phyloP scores from a whole-genome alignment of 805 yeast species.

The Kockiozyma suomiensis region DNA sequence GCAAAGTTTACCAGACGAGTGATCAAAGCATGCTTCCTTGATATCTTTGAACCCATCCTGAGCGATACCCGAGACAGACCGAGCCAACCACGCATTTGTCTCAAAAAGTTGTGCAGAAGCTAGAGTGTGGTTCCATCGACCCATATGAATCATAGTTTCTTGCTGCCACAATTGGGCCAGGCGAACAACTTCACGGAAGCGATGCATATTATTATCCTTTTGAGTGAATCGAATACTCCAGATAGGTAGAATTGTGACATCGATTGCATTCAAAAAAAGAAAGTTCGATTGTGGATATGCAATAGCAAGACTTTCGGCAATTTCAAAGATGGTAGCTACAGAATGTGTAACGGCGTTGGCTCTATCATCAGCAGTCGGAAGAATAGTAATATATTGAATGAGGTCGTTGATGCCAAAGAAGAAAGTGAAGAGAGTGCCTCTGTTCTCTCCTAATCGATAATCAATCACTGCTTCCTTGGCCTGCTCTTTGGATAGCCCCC shows the following conservation, averaged over 20 bases:
- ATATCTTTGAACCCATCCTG: conserved; percentile 13
- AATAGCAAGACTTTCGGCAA: conserved; percentile 13
- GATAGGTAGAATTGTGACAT: conserved; percentile 29
- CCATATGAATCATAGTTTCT: conserved; percentile 15
- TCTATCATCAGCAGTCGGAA: conserved; percentile 10
- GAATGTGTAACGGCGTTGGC: conserved; percentile 21
- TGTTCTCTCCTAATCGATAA: conserved; percentile 1
- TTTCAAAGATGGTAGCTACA: conserved; percentile 15
- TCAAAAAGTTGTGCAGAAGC: conserved; percentile 26
- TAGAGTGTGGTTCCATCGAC: conserved; percentile 22
- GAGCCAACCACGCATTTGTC: conserved; percentile 27
- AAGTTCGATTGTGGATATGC: conserved; percentile 27
- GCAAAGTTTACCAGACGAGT: conserved; percentile 10
- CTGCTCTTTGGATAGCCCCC: neutral
- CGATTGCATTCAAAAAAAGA: conserved; percentile 21
- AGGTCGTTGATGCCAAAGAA: conserved; percentile 32
- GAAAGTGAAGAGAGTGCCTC: conserved; percentile 21
- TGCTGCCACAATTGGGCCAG: conserved; percentile 20
- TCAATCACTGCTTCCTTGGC: neutral
- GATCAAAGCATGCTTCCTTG: conserved; percentile 19
- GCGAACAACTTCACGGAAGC: conserved; percentile 23
- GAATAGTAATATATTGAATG: conserved; percentile 17
- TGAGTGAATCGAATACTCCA: conserved; percentile 15
- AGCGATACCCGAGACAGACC: conserved; percentile 24
- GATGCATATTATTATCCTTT: conserved; percentile 12